Conservation (phyloP, 1,139 yeast genomes). For the Magnusiomyces tetraspermus region DNA sequence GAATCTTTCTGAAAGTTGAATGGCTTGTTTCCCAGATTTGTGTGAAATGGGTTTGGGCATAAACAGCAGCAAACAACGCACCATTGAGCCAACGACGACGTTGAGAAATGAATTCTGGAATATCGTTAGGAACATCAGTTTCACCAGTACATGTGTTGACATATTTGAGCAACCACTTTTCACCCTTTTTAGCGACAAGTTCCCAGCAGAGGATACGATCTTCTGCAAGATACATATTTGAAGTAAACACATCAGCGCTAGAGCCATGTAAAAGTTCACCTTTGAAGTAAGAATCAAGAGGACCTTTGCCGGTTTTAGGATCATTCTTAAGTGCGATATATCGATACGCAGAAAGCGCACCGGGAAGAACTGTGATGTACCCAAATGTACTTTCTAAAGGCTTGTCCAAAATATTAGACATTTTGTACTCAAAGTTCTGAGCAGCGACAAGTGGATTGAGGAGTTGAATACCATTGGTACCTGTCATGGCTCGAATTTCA, state of each 20-base stretch:
- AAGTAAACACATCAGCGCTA: conserved; percentile 73
- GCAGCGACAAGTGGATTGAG: conserved; percentile 91
- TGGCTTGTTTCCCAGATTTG: conserved; percentile 87
- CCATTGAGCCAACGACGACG: conserved; percentile 98
- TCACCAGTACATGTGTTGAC: conserved; percentile 93
- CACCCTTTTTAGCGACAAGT: conserved; percentile 75
- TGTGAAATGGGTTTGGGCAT: conserved; percentile 67
- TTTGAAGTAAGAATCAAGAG: conserved; percentile 75
- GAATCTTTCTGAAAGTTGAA: conserved; percentile 61
- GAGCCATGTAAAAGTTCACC: conserved; percentile 66
- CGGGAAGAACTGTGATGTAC: conserved; percentile 87
- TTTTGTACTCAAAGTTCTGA: conserved; percentile 92
- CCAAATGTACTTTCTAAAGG: conserved; percentile 93
- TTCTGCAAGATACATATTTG: conserved; percentile 96
- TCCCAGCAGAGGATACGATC: conserved; percentile 98
- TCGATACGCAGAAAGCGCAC: conserved; percentile 91
- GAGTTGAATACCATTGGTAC: conserved; percentile 69
- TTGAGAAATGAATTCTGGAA: conserved; percentile 87
- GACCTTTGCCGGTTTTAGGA: conserved; percentile 83
- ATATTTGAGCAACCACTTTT: conserved; percentile 86
- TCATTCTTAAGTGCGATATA: conserved; percentile 78
- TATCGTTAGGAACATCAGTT: conserved; percentile 90
- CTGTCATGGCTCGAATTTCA: conserved; percentile 89
- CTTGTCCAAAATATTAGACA: conserved; percentile 90
- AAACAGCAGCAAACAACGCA: conserved; percentile 91